Evolutionary conservation across 2,329 filamentous ascomycete species (phyloP).

Genomic region (Sclerotinia sclerotiorum): DNA sequence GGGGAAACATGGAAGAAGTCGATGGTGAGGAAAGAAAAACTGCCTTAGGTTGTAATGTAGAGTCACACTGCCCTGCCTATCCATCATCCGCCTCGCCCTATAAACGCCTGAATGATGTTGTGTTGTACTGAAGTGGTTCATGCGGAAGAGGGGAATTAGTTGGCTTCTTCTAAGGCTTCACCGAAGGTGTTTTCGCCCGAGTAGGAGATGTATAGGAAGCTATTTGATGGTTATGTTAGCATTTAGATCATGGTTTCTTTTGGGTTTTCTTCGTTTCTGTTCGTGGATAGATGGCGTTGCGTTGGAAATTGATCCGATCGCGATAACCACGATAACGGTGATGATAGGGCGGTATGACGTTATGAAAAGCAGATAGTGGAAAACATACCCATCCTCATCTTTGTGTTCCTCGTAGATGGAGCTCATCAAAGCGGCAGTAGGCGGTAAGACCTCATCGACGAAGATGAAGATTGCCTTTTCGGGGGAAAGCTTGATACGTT

Average conservation of each 20-base stretch:
- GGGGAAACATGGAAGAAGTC: not conserved
- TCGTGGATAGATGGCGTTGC: not conserved
- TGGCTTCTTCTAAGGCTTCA: conserved; percentile 26
- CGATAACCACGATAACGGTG: conserved; percentile 20
- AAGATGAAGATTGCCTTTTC: conserved; percentile 99
- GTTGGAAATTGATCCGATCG: not conserved
- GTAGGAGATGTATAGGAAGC: conserved; percentile 93
- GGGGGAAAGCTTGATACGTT: conserved; percentile 98
- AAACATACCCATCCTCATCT: conserved; percentile 62
- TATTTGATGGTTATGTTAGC: conserved; percentile 25
- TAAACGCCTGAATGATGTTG: conserved; percentile 20
- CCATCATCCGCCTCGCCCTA: conserved; percentile 22
- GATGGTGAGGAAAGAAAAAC: conserved; percentile 21
- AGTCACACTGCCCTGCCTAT: conserved; percentile 21
- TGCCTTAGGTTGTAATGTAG: conserved; percentile 24
- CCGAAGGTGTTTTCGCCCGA: conserved; percentile 99
- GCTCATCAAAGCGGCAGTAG: conserved; percentile 97
- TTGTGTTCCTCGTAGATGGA: conserved; percentile 99
- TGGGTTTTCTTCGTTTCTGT: not conserved
- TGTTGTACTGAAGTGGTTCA: conserved; percentile 7
- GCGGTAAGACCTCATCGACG: conserved; percentile 95
- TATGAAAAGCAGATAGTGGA: conserved; percentile 36
- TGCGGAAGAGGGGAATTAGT: conserved; percentile 15
- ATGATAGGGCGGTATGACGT: conserved; percentile 21
- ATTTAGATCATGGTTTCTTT: not conserved